Base-by-base conservation (phyloP, 148 eudicot species). In the Chenopodium album region DNA sequence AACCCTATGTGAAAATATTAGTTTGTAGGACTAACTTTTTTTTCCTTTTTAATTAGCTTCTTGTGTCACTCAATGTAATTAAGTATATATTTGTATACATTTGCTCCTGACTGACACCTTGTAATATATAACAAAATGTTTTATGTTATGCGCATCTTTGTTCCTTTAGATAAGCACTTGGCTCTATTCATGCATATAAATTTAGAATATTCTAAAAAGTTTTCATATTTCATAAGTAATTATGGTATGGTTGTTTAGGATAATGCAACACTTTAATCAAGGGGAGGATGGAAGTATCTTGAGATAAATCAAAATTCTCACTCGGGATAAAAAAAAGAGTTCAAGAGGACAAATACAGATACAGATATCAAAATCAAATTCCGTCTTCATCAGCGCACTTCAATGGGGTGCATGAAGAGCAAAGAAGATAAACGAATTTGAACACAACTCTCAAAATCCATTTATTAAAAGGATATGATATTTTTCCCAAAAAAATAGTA, bases 101-200 rank as follows among this genome's bases (percentile, higher is more conserved):
- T 78, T 77, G 63, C 79, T 77, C 71, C 76, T 81, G 34, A 76
- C 77, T 80, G 20, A 85, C 81, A 67, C 75, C 73, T 77, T 81
- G 84, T 85, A 81, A 85, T 85, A 85, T 85, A 85, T 85, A 80
- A 83, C 78, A 85, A 44, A 52, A 72, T 73, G 62, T 28, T 79
- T 79, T 31, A 41, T 65, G 31, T 73, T 3, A 12, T 76, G 31
- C 9, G 1, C 34, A 74, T 60, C 16, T 68, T 14, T 28, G 63
- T 16, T 3, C 48, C n/a, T 13, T 60, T 71, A n/a, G 22, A 31
- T 13, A 1, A 72, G 29, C 19, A 26, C 22, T 13, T 37, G 41
- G 41, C 41, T 4, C 41, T 37, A 4, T 37, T 41, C 8, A 41
- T 41, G 44, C 44, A 41, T 41, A 41, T 41, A 41, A 6, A 41